Evolutionary conservation across 768 basidiomycete genomes (phyloP), one percentile per base, ranked within the genome.

Genomic region (Russula compacta): DNA sequence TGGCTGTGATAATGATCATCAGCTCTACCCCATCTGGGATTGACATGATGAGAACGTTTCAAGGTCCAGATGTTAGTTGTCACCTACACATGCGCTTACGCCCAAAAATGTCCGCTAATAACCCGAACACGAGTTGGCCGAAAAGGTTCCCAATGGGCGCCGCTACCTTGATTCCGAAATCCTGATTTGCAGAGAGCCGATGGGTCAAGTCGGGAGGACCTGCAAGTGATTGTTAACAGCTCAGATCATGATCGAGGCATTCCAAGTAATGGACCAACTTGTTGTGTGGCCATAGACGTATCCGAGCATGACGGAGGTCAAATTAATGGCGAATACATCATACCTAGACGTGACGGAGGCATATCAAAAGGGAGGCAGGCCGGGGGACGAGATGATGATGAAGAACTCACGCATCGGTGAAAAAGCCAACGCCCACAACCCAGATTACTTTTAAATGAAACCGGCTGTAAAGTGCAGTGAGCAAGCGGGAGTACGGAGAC

Each of bases 261-360:
- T 48, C 11, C 46, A 12, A 4, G 44, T 17, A 8, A 32, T n/a
- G 6, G 21, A 4, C 39, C 10, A 24, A 62, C 61, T 67, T 35
- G 17, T n/a, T 29, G 56, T 69, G 32, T 70, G 58, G 42, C 83
- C 82, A 56, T 94, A 94, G 58, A 92, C 85, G 68, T 85, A 88
- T 32, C 86, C 89, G 55, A 95, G 73, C 89, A 95, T 93, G 0
- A 78, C 77, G 0, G 87, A 83, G 0, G 83, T 90, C 40, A 94
- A 86, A 71, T 86, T 91, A 74, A 95, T 95, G 6, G 90, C 88
- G 68, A 94, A 97, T 55, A 95, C 85, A 64, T 92, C 91, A 69
- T 90, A 90, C 56, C 82, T 83, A 57, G 10, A 29, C n/a, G 17
- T 21, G 33, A 9, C 19, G 24, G 17, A 4, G n/a, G 4, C 21